These are phyloP conservation scores for Boletales sp. DNA, from an alignment of 768 basidiomycete species.

Conservation along the genomic window DNA sequence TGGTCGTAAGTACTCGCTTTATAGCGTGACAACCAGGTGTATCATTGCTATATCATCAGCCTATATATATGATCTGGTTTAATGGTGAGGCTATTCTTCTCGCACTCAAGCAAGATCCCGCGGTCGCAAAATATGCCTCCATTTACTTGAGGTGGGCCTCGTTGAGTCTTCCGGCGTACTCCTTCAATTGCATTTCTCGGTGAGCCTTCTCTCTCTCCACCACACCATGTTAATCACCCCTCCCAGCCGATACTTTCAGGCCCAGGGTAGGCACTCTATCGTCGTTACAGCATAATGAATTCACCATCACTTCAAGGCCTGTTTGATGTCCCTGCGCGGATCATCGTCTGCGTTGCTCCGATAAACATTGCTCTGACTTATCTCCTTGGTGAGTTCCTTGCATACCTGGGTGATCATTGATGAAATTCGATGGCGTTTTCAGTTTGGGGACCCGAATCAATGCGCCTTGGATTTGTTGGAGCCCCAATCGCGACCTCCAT, in stretches of 20 bases:
- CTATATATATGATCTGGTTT: constrained; percentile 71
- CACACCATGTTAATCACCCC: constrained; percentile 46
- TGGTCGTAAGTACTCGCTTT: constrained; percentile 51
- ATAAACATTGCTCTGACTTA: too few species aligned
- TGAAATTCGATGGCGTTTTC: constrained; percentile 58
- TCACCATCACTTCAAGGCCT: constrained; percentile 44
- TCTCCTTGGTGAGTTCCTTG: constrained; percentile 48
- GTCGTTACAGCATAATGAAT: constrained; percentile 8
- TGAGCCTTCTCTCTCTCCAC: constrained; percentile 2
- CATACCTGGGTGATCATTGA: not conserved
- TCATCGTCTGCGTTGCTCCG: too few species aligned
- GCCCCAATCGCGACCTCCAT: constrained; percentile 88
- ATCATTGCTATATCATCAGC: constrained; percentile 23
- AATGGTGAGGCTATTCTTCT: constrained; percentile 79
- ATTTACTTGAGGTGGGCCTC: constrained; percentile 74
- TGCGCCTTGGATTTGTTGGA: constrained; percentile 86
- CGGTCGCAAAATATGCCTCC: constrained; percentile 73
- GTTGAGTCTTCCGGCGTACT: constrained; percentile 74
- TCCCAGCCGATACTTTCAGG: constrained; percentile 58
- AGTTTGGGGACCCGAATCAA: constrained; percentile 83
- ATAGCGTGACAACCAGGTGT: not conserved
- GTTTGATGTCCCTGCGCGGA: constrained; percentile 41
- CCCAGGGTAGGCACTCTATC: constrained; percentile 62
- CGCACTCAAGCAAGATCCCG: constrained; percentile 69
- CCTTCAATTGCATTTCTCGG: constrained; percentile 53